phyloP scores from a whole-genome alignment of 495 filamentous ascomycete species.

The Articulospora tetracladia region DNA sequence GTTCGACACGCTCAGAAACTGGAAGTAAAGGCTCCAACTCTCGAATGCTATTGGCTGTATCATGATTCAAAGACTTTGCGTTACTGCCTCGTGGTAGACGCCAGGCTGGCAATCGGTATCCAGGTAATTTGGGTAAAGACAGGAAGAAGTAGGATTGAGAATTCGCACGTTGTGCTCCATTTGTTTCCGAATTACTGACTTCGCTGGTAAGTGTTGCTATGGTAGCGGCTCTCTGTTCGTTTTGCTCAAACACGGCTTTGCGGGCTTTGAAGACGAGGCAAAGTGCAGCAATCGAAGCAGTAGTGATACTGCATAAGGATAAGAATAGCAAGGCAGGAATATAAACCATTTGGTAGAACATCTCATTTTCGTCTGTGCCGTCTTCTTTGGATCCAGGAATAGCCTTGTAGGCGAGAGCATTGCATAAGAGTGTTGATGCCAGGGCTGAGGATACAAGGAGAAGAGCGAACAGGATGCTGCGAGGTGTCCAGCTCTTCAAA shows the following conservation, averaged over 20 bases:
- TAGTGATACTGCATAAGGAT: background rate
- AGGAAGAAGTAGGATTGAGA: background rate
- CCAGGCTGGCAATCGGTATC: background rate
- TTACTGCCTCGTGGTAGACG: background rate
- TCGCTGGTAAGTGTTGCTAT: too few species aligned
- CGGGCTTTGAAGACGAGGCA: background rate
- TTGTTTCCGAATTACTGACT: too few species aligned
- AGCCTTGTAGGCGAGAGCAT: conserved; percentile 1
- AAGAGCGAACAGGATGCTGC: background rate
- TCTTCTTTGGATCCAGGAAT: background rate
- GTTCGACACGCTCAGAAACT: background rate
- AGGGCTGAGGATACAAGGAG: background rate
- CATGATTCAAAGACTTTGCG: background rate
- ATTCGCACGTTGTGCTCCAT: background rate
- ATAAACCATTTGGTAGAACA: conserved; percentile 1
- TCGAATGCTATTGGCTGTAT: background rate
- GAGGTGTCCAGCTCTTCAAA: background rate
- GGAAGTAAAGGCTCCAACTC: background rate
- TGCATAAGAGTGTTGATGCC: background rate
- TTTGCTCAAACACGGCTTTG: background rate
- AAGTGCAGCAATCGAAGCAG: background rate
- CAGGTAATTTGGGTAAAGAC: background rate
- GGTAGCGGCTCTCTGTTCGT: background rate
- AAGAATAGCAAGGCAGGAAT: background rate
- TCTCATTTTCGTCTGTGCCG: background rate